A percentile compares a stretch with the other conserved stretches of the same genome.
Conservation (phyloP, 2,329 filamentous ascomycete species). For the Metarhizium album region DNA sequence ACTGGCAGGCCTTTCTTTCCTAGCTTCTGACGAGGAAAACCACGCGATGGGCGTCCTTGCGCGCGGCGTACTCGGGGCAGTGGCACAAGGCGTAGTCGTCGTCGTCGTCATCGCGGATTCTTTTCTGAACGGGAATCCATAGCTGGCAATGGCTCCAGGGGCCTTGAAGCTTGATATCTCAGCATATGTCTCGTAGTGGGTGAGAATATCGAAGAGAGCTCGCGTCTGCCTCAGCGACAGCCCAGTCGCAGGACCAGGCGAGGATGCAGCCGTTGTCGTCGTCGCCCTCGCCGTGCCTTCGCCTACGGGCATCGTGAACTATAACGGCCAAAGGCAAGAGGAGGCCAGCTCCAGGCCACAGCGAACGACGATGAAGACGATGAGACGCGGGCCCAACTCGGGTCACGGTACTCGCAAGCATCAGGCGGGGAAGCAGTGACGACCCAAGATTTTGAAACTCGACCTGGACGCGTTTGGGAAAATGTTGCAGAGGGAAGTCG, state of each 20-base stretch:
- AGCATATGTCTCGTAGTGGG: slow-evolving; percentile 47
- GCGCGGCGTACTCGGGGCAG: slow-evolving; percentile 18
- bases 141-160: slow-evolving; percentile 50
- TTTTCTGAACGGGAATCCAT: slow-evolving; percentile 57
- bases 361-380: not conserved
- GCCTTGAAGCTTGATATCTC: slow-evolving; percentile 65
- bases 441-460: too few species aligned
- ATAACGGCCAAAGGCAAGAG: not conserved
- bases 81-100: slow-evolving; percentile 14
- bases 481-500: too few species aligned
- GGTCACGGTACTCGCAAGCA: not conserved
- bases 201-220: slow-evolving; percentile 49
- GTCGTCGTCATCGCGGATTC: slow-evolving; percentile 10
- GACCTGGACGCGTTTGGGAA: too few species aligned
- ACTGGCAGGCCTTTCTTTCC: not conserved
- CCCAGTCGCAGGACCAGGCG: not conserved
- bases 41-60: slow-evolving; percentile 14
- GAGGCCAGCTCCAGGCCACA: not conserved
- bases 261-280: not conserved
- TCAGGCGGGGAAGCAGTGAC: not conserved
- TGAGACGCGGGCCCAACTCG: not conserved
- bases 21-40: not conserved
- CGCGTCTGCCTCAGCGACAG: slow-evolving; percentile 28
- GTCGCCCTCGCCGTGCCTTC: not conserved
- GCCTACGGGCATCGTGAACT: not conserved